Base-by-base conservation (phyloP, 768 basidiomycete species). In the Mrakia gelida region DNA sequence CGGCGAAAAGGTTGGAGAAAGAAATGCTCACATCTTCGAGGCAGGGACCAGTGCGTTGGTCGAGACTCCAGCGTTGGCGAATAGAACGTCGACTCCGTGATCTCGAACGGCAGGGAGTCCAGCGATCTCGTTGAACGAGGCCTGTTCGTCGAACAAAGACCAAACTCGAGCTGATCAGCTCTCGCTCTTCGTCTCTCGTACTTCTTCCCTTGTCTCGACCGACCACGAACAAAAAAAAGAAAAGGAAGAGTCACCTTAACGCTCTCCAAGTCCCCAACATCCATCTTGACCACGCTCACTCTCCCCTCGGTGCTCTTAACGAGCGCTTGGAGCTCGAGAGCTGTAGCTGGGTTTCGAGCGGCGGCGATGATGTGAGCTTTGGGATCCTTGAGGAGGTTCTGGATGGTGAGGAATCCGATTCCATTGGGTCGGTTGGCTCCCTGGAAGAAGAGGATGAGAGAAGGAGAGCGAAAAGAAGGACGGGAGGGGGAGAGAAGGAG, bases 361-460 rank as follows among this genome's bases (percentile, higher is more conserved):
- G 72, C 30, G 18, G 72, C 56, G 54, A 73, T 73, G 13, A 59
- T 38, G 32, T 56, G 34, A 52, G 32, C 32, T 2, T 28, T n/a
- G 4, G 52, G 18, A 34, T 73, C 5, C 4, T 38, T 10, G n/a
- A 73, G 72, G 54, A 73, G 30, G 54, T 30, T 56, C 32, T 73
- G 52, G 34, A 56, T n/a, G 52, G 54, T 11, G 4, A 18, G 11
- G 72, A 61, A 56, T 30, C 72, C 72, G 28, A 73, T 56, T 26
- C 72, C 72, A 16, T 70, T 18, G 7, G 67, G 67, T 56, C 72
- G 72, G 72, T 73, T 73, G 28, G 72, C 72, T 28, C 72, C 72
- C 72, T 73, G n/a, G 13, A 49, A 41, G 21, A 41, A 38, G 23
- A 32, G 1, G 21, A n/a, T n/a, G n/a, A n/a, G n/a, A n/a, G 18